phyloP scores from a whole-genome alignment of 2,329 filamentous ascomycete species.

The Arthrobotrys iridis region DNA sequence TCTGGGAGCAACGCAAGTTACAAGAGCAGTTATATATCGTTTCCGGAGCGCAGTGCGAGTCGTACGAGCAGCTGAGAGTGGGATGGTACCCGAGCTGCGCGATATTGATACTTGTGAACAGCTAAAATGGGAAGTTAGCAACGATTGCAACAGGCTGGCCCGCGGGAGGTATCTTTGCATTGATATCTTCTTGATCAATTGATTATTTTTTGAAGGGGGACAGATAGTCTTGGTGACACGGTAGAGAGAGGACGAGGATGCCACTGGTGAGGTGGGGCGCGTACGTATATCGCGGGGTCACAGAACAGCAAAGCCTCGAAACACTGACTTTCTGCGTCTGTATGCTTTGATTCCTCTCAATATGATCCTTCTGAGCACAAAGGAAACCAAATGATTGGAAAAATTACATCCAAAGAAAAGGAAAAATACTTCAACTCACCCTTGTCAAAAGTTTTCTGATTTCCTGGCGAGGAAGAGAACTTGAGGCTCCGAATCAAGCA shows the following conservation, averaged over 20 bases:
- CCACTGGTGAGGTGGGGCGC: background rate
- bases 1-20: slow-evolving; percentile 1
- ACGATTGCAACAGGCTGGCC: slow-evolving; percentile 7
- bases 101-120: slow-evolving; percentile 37
- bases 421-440: background rate
- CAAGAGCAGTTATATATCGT: slow-evolving; percentile 37
- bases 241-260: background rate
- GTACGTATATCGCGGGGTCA: background rate
- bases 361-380: background rate
- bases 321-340: too few relatives aligned
- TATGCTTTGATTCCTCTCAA: background rate
- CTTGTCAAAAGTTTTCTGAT: background rate
- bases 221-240: background rate
- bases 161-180: slow-evolving; percentile 29
- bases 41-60: slow-evolving; percentile 23
- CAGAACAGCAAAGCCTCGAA: too few relatives aligned
- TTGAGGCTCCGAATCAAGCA: slow-evolving; percentile 42
- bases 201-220: background rate
- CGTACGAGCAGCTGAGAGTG: slow-evolving; percentile 33
- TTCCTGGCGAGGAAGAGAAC: background rate
- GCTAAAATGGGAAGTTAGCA: slow-evolving; percentile 49
- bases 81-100: slow-evolving; percentile 15
- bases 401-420: background rate
- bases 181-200: background rate
- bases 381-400: background rate